A percentile compares a stretch with the other conserved stretches of the same genome.
These are phyloP conservation scores for Xylariaceae sp. DNA, from an alignment of 2,329 filamentous ascomycete species.

Conservation along the genomic window DNA sequence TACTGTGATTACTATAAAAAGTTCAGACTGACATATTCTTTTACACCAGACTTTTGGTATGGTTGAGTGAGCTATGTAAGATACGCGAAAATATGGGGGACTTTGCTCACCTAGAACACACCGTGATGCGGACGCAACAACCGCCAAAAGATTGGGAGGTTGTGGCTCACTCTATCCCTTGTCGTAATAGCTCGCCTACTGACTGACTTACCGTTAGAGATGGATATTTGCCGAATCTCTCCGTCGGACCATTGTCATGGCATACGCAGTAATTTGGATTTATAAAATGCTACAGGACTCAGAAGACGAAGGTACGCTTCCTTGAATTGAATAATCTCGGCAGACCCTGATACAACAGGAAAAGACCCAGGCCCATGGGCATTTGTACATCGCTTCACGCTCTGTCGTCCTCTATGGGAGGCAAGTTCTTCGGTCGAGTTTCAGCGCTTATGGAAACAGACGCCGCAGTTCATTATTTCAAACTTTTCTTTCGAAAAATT, in stretches of 20 bases:
- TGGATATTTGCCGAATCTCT: constrained; percentile 37
- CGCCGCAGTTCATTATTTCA: constrained; percentile 25
- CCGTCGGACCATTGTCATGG: constrained; percentile 32
- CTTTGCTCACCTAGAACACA: constrained; percentile 10
- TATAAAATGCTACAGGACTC: constrained; percentile 29
- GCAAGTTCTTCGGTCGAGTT: constrained; percentile 30
- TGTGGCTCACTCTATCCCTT: constrained; percentile 1
- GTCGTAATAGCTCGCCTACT: not conserved
- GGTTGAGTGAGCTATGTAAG: constrained; percentile 25
- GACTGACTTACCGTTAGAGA: constrained; percentile 19
- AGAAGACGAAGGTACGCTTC: constrained; percentile 5
- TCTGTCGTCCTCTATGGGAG: constrained; percentile 32
- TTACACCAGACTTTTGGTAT: constrained; percentile 7
- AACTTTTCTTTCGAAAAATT: constrained; percentile 31
- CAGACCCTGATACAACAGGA: constrained; percentile 8
- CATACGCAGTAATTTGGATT: constrained; percentile 28
- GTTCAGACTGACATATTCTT: too few species aligned
- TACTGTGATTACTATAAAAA: too few species aligned
- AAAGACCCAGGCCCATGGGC: constrained; percentile 23
- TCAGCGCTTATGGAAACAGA: constrained; percentile 28
- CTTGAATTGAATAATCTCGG: not conserved
- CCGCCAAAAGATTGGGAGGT: constrained; percentile 29
- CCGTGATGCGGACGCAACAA: constrained; percentile 4
- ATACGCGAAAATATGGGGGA: constrained; percentile 30
- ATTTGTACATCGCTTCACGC: constrained; percentile 32